Evolutionary conservation across 1,284 basidiomycete genomes (phyloP), one percentile per base, ranked within the genome.

Genomic region (Puccinia polysora): DNA sequence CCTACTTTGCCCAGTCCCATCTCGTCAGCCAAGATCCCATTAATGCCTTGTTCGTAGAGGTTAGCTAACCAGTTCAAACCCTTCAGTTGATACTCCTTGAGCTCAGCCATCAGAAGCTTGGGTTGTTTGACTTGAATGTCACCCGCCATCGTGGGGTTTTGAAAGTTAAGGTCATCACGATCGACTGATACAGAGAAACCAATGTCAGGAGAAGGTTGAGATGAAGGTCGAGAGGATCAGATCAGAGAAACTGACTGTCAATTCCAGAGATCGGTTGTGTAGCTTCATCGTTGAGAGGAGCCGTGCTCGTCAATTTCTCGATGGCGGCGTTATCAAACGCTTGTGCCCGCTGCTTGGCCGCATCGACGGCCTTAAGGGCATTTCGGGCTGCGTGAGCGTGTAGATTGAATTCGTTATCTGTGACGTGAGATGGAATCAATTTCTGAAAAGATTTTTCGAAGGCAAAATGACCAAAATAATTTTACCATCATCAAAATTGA

Each of bases 41-140:
- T 97, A 84, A 98, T 98, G 65, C 96, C 96, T 80, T 98, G 95
- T 81, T 98, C 96, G 80, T 98, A 99, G 52, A 99, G 82, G 28
- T 95, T 97, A 36, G 89, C 96, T 25, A 99, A 84, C 96, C 96
- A 99, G 75, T 97, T 98, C 60, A 99, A 84, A 76, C 96, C 96
- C 80, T 98, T 98, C 75, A 98, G 82, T 81, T 99, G 96, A 80
- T 98, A 99, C 81, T 98, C 96, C 81, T 99, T 99, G 71, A 99
- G 83, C 76, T 93, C 90, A 15, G 93, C 92, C 85, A 92, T 94
- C 74, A 99, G 84, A 89, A 98, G 96, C 81, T 88, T 89, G 23
- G 96, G 96, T 80, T 99, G 96, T 36, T 86, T 86, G 76, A 96
- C 88, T 3, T 88, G 89, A 78, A 95, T 82, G 38, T 88, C 87